Base-by-base conservation (phyloP, 192 early-diverging fungal genomes). In the Coemansia sp. region DNA sequence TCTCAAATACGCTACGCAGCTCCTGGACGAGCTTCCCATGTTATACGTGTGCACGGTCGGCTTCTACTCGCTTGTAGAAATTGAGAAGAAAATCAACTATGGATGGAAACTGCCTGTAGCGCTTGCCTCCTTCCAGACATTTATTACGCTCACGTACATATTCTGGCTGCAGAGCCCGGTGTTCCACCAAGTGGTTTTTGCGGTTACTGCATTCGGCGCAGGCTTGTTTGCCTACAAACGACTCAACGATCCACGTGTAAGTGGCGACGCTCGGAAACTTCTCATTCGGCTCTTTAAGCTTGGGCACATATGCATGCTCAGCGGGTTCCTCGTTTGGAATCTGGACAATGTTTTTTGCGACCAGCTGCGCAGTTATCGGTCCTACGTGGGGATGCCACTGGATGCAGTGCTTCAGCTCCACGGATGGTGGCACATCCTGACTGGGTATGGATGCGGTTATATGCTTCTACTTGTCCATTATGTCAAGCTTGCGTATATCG, bases 1-100 rank as follows among this genome's bases (percentile, higher is more conserved):
- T 3, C 73, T 94, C 48, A 69, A 81, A 59, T 90, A 86, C 61
- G 69, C 83, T 63, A 84, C 85, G 81, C 91, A 92, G 70, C 82
- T 92, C 48, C 68, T 85, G 57, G 92, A 93, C 74, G 92, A 93
- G 76, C 72, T 93, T 29, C 92, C 92, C 43, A 93, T 89, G 86
- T 74, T 87, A 43, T 88, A 88, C 70, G 81, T 71, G 33, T 76
- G 82, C 13, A 79, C 85, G 54, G 64, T 86, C 9, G 75, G 83
- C 54, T 70, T 81, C 13, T 83, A 74, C 63, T 79, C 73, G 56
- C 85, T 72, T 34, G 69, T 87, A 20, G 74, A 80, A 41, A 80
- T 76, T 15, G 73, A 81, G 57, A 63, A 48, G 43, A 83, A 83
- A 56, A 52, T 13, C 23, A 6, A 13, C 9, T 66, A 61, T 0